Evolutionary conservation across 1,284 basidiomycete genomes (phyloP).

Genomic region (Tilletiopsis washingtonensis): DNA sequence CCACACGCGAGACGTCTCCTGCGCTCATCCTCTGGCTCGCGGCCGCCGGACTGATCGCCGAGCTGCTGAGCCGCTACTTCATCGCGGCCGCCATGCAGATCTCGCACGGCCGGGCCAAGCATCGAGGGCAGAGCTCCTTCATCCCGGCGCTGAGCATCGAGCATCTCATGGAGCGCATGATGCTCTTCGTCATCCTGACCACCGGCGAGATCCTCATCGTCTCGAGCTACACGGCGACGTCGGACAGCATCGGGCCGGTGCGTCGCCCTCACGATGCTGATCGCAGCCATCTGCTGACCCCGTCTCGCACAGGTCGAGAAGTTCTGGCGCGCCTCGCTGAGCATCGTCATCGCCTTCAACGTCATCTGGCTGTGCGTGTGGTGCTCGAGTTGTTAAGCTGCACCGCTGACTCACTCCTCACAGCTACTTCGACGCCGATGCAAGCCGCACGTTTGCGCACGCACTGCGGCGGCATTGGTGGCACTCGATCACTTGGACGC

Average conservation of each 20-base stretch:
- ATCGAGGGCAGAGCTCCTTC: slow-evolving; percentile 21
- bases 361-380: slow-evolving; percentile 43
- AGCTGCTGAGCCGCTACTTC: slow-evolving; percentile 23
- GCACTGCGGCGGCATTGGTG: slow-evolving; percentile 41
- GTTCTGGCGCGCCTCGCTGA: slow-evolving; percentile 32
- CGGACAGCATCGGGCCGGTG: slow-evolving; percentile 1
- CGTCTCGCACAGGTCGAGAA: too few relatives aligned
- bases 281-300: too few relatives aligned
- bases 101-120: slow-evolving; percentile 22
- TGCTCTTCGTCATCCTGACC: slow-evolving; percentile 37
- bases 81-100: slow-evolving; percentile 20
- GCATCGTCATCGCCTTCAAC: slow-evolving; percentile 33
- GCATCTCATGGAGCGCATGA: slow-evolving; percentile 12
- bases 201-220: slow-evolving; percentile 36
- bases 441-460: slow-evolving; percentile 40
- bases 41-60: slow-evolving; percentile 25
- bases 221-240: slow-evolving; percentile 3
- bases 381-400: not conserved
- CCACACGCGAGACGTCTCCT: slow-evolving; percentile 14
- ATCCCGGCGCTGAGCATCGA: slow-evolving; percentile 13
- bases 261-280: too few relatives aligned
- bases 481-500: slow-evolving; percentile 35
- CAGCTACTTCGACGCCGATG: slow-evolving; percentile 29
- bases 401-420: not conserved
- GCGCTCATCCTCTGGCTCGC: slow-evolving; percentile 19